These are phyloP conservation scores for Paracamarosporium sp. DNA, from an alignment of 2,329 filamentous ascomycete species.

Conservation along the genomic window DNA sequence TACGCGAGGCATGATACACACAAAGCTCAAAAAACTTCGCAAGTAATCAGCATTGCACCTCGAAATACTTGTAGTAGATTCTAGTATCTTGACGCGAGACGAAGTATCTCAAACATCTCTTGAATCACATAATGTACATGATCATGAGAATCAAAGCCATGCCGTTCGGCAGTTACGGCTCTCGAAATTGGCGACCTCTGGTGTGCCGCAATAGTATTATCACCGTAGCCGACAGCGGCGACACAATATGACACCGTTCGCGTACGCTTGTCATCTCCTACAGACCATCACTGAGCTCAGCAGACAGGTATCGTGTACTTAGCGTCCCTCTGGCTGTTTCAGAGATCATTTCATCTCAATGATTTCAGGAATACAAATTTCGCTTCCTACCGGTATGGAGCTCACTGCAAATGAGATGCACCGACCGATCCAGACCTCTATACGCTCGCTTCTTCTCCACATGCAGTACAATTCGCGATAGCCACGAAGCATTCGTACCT, in stretches of 20 bases:
- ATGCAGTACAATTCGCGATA: no score
- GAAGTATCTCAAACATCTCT: background rate
- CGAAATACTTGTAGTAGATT: background rate
- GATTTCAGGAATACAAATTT: background rate
- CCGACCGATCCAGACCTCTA: background rate
- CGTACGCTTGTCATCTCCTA: background rate
- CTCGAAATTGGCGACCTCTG: no score
- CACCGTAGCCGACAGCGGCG: constrained; percentile 1
- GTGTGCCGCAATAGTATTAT: background rate
- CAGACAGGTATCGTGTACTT: background rate
- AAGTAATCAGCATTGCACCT: background rate
- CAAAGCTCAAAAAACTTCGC: background rate
- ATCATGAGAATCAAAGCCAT: background rate
- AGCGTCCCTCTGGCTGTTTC: background rate
- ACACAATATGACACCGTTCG: background rate
- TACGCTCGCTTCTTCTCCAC: no score
- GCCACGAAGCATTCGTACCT: no score
- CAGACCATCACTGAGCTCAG: background rate
- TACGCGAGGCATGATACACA: background rate
- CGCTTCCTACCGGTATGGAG: background rate
- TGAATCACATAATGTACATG: background rate
- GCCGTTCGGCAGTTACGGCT: background rate
- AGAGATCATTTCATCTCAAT: background rate
- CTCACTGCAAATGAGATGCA: background rate
- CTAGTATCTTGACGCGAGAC: background rate